These are phyloP conservation scores for Aspergillus carbonarius DNA, from an alignment of 2,329 filamentous ascomycete species.

Conservation along the genomic window DNA sequence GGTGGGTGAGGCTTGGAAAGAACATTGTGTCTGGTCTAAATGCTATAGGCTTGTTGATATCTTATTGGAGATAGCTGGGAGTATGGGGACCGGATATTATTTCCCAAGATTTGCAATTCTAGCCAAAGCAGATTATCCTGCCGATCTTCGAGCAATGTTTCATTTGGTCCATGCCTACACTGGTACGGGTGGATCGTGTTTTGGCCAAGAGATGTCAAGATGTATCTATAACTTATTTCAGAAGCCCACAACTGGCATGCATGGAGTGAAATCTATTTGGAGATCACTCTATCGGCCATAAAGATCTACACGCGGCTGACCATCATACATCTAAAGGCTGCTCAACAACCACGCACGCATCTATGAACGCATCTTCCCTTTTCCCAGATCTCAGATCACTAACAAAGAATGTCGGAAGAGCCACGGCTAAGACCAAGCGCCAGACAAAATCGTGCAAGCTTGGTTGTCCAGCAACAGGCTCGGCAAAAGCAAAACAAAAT, in stretches of 20 bases:
- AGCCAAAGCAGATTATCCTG: too few species aligned
- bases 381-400: neutral
- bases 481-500: slow-evolving; percentile 1
- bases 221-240: too few species aligned
- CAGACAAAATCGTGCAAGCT: neutral
- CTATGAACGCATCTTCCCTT: neutral
- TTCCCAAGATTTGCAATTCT: too few species aligned
- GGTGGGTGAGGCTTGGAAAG: neutral
- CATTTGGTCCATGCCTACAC: too few species aligned
- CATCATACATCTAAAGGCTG: neutral
- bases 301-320: neutral
- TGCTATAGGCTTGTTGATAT: neutral
- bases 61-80: too few species aligned
- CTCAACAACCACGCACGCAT: neutral
- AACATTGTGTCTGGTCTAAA: neutral
- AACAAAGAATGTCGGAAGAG: neutral
- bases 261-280: neutral
- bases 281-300: neutral
- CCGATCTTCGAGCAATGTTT: too few species aligned
- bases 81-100: too few species aligned
- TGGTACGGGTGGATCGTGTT: too few species aligned
- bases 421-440: neutral
- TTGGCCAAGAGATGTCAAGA: too few species aligned
- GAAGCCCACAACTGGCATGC: neutral
- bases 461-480: slow-evolving; percentile 7